Base-by-base conservation (phyloP, 2,329 filamentous ascomycete species). In the Botrytis galanthina region DNA sequence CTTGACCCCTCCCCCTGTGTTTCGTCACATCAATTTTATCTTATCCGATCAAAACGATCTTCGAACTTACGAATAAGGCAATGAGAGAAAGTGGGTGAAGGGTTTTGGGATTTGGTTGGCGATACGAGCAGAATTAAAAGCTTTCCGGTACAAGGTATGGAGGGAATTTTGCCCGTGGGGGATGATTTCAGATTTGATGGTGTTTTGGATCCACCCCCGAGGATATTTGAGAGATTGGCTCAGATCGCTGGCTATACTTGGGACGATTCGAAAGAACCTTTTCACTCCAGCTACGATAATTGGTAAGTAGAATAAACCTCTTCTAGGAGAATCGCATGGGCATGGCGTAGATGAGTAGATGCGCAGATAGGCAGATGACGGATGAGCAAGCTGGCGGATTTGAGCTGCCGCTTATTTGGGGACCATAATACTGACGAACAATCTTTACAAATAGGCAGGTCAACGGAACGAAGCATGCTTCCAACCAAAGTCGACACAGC, bases 251-350 rank as follows among this genome's bases (percentile, higher is more conserved):
- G 92, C 71, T 94, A 93, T 81, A 89, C 87, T 10, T 95, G 92
- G 92, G 91, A 94, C 82, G 91, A 93, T 77, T 86, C 87, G 22
- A 81, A 80, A 73, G 82, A 82, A 39, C 88, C 88, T 18, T 84
- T 87, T 73, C 89, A 91, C 80, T 88, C 88, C 69, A 93, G 91
- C 78, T 98, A 97, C 83, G 94, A 97, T 82, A 94, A 95, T 84
- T 98, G 95, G 94, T 90, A 84, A 79, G 83, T 79, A 57, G n/a
- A 18, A 18, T 18, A 57, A 29, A 60, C 64, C 44, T 12, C 29
- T 5, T 26, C 18, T 9, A 42, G 39, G n/a, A 20, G 26, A 10
- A 39, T 20, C 8, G 3, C 16, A 18, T 54, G 44, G 22, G n/a
- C n/a, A 42, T 42, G 20, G 67, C 51, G 51, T 29, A 29, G n/a